phyloP scores from a whole-genome alignment of 805 yeast species.

The Metschnikowia baotianmanensis region DNA sequence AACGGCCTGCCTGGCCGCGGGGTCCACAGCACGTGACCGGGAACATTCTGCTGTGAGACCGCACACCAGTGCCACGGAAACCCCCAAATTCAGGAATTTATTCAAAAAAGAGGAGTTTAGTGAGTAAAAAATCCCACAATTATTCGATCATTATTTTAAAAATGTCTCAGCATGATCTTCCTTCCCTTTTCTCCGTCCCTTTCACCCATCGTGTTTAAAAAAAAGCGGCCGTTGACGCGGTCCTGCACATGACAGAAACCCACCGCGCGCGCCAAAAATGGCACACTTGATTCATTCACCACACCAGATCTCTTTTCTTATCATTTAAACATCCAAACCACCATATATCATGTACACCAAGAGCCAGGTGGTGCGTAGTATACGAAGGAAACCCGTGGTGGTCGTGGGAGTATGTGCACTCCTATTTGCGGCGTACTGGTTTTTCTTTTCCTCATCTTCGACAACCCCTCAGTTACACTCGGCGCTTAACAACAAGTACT shows the following conservation, averaged over 20 bases:
- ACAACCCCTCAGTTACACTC: constrained; percentile 10
- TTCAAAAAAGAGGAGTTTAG: no score
- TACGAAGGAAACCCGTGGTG: constrained; percentile 59
- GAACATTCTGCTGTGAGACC: no score
- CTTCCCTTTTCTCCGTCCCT: no score
- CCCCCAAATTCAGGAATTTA: no score
- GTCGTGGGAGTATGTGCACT: constrained; percentile 46
- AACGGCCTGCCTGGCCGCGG: no score
- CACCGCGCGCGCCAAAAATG: not conserved
- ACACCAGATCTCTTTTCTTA: not conserved
- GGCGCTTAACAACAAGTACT: constrained; percentile 36
- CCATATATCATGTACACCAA: constrained; percentile 21
- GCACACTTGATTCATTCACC: not conserved
- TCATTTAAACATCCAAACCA: not conserved
- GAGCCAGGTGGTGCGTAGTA: constrained; percentile 38
- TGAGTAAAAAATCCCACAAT: no score
- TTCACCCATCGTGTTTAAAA: no score
- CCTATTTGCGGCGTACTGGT: constrained; percentile 41
- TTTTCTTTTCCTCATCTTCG: constrained; percentile 25
- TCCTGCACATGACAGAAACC: not conserved
- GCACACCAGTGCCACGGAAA: no score
- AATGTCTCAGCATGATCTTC: no score
- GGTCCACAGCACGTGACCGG: no score
- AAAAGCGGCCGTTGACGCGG: not conserved
- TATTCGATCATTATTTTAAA: no score